A percentile compares a stretch with the other conserved stretches of the same genome.
These are phyloP conservation scores for Conticribra weissflogii DNA, from an alignment of 108 stramenopile genomes.

Conservation along the genomic window DNA sequence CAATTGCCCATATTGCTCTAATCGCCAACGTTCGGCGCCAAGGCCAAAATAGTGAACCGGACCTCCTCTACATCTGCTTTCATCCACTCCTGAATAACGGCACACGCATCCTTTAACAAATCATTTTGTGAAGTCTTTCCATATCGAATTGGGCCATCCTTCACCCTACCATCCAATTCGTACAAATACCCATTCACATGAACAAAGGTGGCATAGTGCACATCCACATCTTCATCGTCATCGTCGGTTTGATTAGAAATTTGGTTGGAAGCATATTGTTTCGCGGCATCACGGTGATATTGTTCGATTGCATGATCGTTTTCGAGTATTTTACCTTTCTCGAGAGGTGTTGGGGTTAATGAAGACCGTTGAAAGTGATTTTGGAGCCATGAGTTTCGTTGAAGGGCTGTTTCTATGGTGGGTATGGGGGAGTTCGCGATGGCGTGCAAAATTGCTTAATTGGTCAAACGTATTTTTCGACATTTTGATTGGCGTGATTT, in stretches of 20 bases:
- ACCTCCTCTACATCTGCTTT: constrained; percentile 64
- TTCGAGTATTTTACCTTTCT: constrained; percentile 68
- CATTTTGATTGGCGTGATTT: too few relatives aligned
- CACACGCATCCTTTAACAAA: constrained; percentile 59
- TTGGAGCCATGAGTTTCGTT: constrained; percentile 59
- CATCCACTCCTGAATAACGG: constrained; percentile 67
- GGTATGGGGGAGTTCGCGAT: constrained; percentile 56
- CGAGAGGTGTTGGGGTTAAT: constrained; percentile 37
- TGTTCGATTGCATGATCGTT: constrained; percentile 57
- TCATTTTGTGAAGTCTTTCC: constrained; percentile 50
- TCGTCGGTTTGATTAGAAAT: constrained; percentile 42
- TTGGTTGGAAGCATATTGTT: constrained; percentile 49
- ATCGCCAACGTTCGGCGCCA: constrained; percentile 72
- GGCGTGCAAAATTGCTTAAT: constrained; percentile 61
- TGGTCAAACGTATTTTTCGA: too few relatives aligned
- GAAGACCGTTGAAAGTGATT: constrained; percentile 53
- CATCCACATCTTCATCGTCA: constrained; percentile 62
- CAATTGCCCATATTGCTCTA: too few relatives aligned
- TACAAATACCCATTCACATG: constrained; percentile 69
- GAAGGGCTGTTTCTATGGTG: constrained; percentile 32
- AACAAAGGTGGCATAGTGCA: constrained; percentile 88
- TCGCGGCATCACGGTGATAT: constrained; percentile 60
- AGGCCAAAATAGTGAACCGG: constrained; percentile 73
- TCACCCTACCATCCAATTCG: constrained; percentile 89
- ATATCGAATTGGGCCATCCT: constrained; percentile 74